Evolutionary conservation across 2,329 filamentous ascomycete species (phyloP).

Genomic region (Colletotrichum tofieldiae): DNA sequence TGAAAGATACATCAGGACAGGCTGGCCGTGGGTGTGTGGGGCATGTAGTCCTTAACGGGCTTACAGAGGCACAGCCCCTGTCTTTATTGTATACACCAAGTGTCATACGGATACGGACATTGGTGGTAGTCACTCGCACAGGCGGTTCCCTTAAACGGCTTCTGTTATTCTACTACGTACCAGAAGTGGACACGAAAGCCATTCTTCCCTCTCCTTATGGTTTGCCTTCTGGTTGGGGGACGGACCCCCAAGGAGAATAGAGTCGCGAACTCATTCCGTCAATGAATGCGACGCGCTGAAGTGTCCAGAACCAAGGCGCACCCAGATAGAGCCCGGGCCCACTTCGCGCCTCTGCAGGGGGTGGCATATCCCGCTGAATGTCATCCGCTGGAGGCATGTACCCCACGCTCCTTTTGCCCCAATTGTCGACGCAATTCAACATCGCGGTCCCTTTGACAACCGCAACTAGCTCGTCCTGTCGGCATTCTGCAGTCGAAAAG

Average conservation of each 20-base stretch:
- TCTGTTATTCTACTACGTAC: conserved; percentile 12
- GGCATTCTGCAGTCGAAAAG: background rate
- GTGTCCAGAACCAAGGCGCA: conserved; percentile 56
- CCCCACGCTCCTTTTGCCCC: background rate
- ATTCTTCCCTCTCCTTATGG: background rate
- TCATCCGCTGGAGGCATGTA: conserved; percentile 1
- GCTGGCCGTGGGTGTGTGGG: background rate
- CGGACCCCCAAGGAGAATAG: background rate
- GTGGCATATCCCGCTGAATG: background rate
- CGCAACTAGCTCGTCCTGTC: background rate
- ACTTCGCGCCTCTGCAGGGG: conserved; percentile 8
- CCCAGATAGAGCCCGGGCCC: conserved; percentile 7
- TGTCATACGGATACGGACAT: too few relatives aligned
- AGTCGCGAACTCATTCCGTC: conserved; percentile 10
- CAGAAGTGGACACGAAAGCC: conserved; percentile 5
- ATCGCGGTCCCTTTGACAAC: background rate
- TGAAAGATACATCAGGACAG: conserved; percentile 16
- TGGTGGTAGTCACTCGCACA: background rate
- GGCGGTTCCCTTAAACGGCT: background rate
- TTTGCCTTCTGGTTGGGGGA: background rate
- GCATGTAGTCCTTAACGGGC: conserved; percentile 31
- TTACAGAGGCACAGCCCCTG: conserved; percentile 18
- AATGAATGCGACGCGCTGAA: conserved; percentile 17
- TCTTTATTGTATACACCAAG: background rate
- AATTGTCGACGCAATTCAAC: background rate